Conservation (phyloP, 805 yeast species). For the Groenewaldozyma tartarivorans region DNA sequence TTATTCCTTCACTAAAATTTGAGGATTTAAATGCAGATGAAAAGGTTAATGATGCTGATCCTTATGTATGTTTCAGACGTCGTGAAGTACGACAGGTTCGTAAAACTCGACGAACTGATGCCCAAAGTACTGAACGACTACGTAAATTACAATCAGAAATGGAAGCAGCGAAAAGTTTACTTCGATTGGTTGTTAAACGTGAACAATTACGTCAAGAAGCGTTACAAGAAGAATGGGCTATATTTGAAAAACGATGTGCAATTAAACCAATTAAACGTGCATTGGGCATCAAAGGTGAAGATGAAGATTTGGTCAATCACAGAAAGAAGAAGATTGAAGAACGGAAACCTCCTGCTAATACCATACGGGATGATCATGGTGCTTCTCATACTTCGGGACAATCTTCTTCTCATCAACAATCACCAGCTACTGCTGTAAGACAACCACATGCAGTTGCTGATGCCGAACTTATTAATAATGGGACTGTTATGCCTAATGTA, state of each 20-base stretch:
- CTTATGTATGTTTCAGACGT: slow-evolving; percentile 90
- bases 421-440: slow-evolving; percentile 11
- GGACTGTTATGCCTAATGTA: slow-evolving; percentile 54
- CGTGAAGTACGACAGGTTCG: slow-evolving; percentile 93
- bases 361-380: slow-evolving; percentile 3
- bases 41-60: slow-evolving; percentile 79
- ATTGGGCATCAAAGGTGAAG: slow-evolving; percentile 72
- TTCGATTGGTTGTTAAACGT: slow-evolving; percentile 63
- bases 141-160: slow-evolving; percentile 66
- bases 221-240: slow-evolving; percentile 50
- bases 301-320: slow-evolving; percentile 70
- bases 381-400: slow-evolving; percentile 1
- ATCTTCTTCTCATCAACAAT: slow-evolving; percentile 12
- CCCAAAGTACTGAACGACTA: slow-evolving; percentile 77
- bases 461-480: slow-evolving; percentile 22
- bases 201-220: slow-evolving; percentile 56
- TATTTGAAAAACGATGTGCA: slow-evolving; percentile 64
- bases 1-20: slow-evolving; percentile 68
- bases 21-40: slow-evolving; percentile 62
- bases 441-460: slow-evolving; percentile 17
- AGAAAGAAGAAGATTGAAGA: slow-evolving; percentile 40
- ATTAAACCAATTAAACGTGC: slow-evolving; percentile 68
- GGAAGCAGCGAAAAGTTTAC: slow-evolving; percentile 61
- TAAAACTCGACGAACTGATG: slow-evolving; percentile 90
- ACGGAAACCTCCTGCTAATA: slow-evolving; percentile 5